Percentiles rank a stretch among this genome's conserved stretches.
Evolutionary conservation across 192 early-diverging fungal species (phyloP).

Genomic region (Rhizophagus sp.): DNA sequence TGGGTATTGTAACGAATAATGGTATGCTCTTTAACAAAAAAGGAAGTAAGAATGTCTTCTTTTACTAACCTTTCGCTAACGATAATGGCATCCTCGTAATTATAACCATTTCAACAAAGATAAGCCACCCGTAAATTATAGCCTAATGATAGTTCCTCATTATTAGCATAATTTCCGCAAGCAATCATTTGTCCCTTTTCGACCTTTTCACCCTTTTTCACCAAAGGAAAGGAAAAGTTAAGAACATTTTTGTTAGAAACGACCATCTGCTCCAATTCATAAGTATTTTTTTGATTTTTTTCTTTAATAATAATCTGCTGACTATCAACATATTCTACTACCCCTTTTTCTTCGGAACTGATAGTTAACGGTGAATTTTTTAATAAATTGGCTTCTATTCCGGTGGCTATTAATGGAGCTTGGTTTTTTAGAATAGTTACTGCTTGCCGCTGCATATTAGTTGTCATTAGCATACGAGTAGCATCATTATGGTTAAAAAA

Average conservation of each 20-base stretch:
- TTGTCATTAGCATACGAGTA: conserved; percentile 23
- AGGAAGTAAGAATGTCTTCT: conserved; percentile 22
- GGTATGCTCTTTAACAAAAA: conserved; percentile 19
- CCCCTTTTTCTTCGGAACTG: conserved; percentile 12
- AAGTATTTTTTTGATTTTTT: conserved; percentile 6
- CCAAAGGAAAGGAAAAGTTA: conserved; percentile 5
- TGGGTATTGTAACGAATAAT: conserved; percentile 19
- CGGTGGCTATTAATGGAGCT: conserved; percentile 10
- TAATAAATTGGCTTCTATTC: background rate
- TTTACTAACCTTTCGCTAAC: conserved; percentile 15
- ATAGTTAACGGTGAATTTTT: conserved; percentile 1
- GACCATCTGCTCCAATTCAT: background rate
- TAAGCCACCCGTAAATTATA: conserved; percentile 24
- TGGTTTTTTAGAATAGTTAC: conserved; percentile 17
- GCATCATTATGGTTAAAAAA: conserved; percentile 28
- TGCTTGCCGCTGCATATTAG: conserved; percentile 21
- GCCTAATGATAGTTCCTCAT: conserved; percentile 13
- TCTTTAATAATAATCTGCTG: conserved; percentile 19
- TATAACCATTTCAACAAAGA: conserved; percentile 21
- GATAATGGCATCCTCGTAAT: conserved; percentile 11
- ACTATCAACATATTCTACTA: conserved; percentile 27
- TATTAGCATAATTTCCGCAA: conserved; percentile 2
- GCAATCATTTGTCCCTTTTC: conserved; percentile 23
- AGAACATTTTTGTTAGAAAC: conserved; percentile 26
- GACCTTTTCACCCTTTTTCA: conserved; percentile 8